These are phyloP conservation scores for Hyaloscypha variabilis DNA, from an alignment of 495 filamentous ascomycete species.

Conservation along the genomic window DNA sequence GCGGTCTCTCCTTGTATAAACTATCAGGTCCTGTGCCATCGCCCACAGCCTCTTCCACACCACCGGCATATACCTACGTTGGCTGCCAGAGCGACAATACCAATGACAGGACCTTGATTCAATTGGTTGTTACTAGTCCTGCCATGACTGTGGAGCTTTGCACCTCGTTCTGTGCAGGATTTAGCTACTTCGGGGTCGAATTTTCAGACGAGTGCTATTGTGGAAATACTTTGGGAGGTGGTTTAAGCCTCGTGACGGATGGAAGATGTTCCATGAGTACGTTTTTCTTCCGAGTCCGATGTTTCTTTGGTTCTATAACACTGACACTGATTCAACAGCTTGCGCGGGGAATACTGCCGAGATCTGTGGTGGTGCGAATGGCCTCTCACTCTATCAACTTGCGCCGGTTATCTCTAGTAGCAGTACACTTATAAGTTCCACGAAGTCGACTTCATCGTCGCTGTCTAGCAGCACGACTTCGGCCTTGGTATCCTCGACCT, in stretches of 20 bases:
- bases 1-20: no score
- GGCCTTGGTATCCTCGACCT: background rate
- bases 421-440: no score
- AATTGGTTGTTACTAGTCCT: slow-evolving; percentile 20
- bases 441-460: background rate
- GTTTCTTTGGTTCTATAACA: no score
- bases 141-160: slow-evolving; percentile 30
- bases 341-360: slow-evolving; percentile 56
- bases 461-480: background rate
- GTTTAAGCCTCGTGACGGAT: slow-evolving; percentile 42
- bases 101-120: slow-evolving; percentile 18
- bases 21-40: background rate
- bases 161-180: slow-evolving; percentile 24
- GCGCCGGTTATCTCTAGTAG: slow-evolving; percentile 9
- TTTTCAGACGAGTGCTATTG: slow-evolving; percentile 40
- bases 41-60: background rate
- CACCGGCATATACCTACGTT: slow-evolving; percentile 16
- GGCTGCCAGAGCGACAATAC: slow-evolving; percentile 27
- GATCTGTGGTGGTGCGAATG: slow-evolving; percentile 59
- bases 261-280: slow-evolving; percentile 45
- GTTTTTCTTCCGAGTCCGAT: no score
- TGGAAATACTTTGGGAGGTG: slow-evolving; percentile 14
- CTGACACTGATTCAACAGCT: no score
- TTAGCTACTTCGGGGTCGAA: slow-evolving; percentile 31
- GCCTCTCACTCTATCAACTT: slow-evolving; percentile 36